Evolutionary conservation across 345 rosid genomes (phyloP), one percentile per base, ranked within the genome.

Genomic region (Gossypium arboreum): DNA sequence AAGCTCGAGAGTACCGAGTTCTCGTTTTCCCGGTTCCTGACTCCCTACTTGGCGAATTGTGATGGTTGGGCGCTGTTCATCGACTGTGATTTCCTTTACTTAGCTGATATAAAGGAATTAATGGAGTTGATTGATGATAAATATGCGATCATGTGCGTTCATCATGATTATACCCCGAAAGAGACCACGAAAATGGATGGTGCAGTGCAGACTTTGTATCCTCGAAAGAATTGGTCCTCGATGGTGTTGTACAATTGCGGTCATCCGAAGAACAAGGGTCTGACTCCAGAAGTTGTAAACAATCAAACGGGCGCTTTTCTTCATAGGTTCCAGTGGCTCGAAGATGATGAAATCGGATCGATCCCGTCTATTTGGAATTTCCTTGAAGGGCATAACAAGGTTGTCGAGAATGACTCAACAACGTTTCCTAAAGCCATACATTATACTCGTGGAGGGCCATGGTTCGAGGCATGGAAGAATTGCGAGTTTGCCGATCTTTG

Each of bases 51-150:
- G 75, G 93, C 99, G 0, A 76, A 85, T 59, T 93, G 79, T 66
- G 83, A 95, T 18, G 99, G 98, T 2, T 95, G 99, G 99, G 99
- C 99, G 0, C 80, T 95, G 98, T 95, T 95, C 77, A 92, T 95
- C 24, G 99, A 95, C 71, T 95, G 98, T 17, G 99, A 93, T 74
- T 93, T 95, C 80, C 98, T 95, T 50, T 95, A 93, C 83, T 79
- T 95, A 20, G 80, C 84, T 13, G 99, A 95, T 76, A 88, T 95
- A 9, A 95, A 93, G 79, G 91, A 90, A 47, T 82, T 95, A 77
- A 80, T 80, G 6, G 96, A 93, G 78, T 79, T 95, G 81, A 77
- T 88, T 34, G 96, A 95, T 79, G 96, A 95, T 20, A 93, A 89
- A 29, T 93, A 86, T 75, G 99, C 98, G 0, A 74, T 93, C 22